These are phyloP conservation scores for Termitomyces sp. DNA, from an alignment of 1,284 basidiomycete species.

Conservation along the genomic window DNA sequence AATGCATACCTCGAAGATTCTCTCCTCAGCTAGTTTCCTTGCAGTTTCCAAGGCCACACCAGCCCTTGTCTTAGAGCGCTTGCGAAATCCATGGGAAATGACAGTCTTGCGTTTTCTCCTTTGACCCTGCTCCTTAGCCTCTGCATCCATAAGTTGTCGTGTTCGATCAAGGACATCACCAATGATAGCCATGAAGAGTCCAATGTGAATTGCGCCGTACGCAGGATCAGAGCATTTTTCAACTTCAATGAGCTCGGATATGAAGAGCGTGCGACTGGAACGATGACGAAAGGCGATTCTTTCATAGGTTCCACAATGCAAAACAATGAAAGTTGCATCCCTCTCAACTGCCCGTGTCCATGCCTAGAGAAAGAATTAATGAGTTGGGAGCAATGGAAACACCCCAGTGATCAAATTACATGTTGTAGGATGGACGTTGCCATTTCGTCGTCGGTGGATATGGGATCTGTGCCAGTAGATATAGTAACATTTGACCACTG, in stretches of 20 bases:
- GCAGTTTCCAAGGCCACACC: not conserved
- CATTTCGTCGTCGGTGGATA: not conserved
- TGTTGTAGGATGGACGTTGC: not conserved
- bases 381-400: not conserved
- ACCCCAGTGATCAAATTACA: not conserved
- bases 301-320: slow-evolving; percentile 20
- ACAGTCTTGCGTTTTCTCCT: not conserved
- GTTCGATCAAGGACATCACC: slow-evolving; percentile 18
- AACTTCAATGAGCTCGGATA: slow-evolving; percentile 19
- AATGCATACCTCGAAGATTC: not conserved
- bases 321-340: slow-evolving; percentile 18
- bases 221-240: slow-evolving; percentile 10
- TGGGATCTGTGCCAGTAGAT: not conserved
- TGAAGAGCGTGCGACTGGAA: slow-evolving; percentile 17
- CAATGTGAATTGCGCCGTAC: slow-evolving; percentile 22
- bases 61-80: not conserved
- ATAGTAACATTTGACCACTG: not conserved
- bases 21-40: not conserved
- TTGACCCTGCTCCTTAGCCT: not conserved
- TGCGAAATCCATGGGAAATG: not conserved
- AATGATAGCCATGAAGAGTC: slow-evolving; percentile 20
- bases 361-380: slow-evolving; percentile 6
- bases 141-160: slow-evolving; percentile 1
- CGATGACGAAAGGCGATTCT: slow-evolving; percentile 21
- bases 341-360: slow-evolving; percentile 15